Evolutionary conservation across 129 eudicot species (phyloP), one percentile per base, ranked within the genome.

Genomic region (Calendula officinalis): DNA sequence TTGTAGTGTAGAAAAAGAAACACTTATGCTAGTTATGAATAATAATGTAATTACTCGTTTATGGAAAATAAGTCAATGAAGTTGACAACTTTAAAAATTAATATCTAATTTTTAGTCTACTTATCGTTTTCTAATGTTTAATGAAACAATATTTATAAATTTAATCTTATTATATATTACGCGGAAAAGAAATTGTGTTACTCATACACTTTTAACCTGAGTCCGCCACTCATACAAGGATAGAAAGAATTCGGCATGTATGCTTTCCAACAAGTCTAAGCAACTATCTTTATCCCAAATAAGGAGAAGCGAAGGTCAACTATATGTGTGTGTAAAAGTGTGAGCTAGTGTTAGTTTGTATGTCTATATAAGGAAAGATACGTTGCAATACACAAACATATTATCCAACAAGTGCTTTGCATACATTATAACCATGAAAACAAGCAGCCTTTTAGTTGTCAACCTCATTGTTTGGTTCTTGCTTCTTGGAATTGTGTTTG

Each of bases 201-300:
- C n/a, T n/a, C n/a, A n/a, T n/a, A n/a, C n/a, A n/a, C n/a, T n/a
- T n/a, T n/a, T n/a, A n/a, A n/a, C n/a, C n/a, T n/a, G n/a, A n/a
- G 57, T 22, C 17, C 33, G 15, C 13, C 9, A 52, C 11, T n/a
- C 15, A 55, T 39, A 54, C 37, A 22, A 6, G 36, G 36, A 49
- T 5, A 56, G 10, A 60, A 39, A 39, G 59, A 49, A 50, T 36
- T 67, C 53, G 62, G 69, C 59, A 32, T 13, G 17, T 51, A 0
- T 13, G 7, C 63, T 51, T 71, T 52, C 6, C 56, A 62, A n/a
- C 70, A 52, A 14, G 56, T 71, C 51, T 62, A 71, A 52, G 76
- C 63, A 71, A 71, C 54, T 3, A 52, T 71, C 70, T 62, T 71
- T 71, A 62, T 62, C 70, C 62, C 63, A 36, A 52, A 62, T 34